A percentile compares a stretch with the other conserved stretches of the same genome.
phyloP scores from a whole-genome alignment of 2,329 filamentous ascomycete genomes.

The Gyromitra esculenta region DNA sequence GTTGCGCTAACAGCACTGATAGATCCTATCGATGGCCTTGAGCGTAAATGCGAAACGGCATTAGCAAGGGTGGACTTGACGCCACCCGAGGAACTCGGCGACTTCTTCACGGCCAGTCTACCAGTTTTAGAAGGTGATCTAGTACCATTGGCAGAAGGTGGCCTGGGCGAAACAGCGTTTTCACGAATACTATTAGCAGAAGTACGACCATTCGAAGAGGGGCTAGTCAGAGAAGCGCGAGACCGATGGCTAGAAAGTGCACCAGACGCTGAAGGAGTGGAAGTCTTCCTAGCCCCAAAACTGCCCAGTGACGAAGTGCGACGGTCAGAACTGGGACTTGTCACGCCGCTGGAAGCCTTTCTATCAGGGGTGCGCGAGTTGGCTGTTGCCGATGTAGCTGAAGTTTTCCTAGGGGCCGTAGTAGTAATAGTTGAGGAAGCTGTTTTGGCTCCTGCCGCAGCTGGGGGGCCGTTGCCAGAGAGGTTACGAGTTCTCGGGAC shows the following conservation, averaged over 20 bases:
- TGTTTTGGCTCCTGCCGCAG: slow-evolving; percentile 14
- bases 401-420: slow-evolving; percentile 31
- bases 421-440: slow-evolving; percentile 7
- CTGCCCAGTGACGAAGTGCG: slow-evolving; percentile 12
- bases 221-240: slow-evolving; percentile 40
- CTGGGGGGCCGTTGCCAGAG: background rate
- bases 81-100: slow-evolving; percentile 2
- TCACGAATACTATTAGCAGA: slow-evolving; percentile 43
- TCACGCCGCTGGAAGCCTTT: slow-evolving; percentile 30
- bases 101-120: slow-evolving; percentile 28
- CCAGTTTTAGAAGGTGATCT: slow-evolving; percentile 30
- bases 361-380: slow-evolving; percentile 35
- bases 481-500: slow-evolving; percentile 25
- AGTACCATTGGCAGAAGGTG: slow-evolving; percentile 32
- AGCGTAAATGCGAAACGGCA: slow-evolving; percentile 27
- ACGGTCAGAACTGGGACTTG: slow-evolving; percentile 47
- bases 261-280: slow-evolving; percentile 13
- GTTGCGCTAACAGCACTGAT: slow-evolving; percentile 13
- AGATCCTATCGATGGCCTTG: slow-evolving; percentile 17
- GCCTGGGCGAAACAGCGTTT: slow-evolving; percentile 32
- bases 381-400: slow-evolving; percentile 22
- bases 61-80: slow-evolving; percentile 12
- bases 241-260: slow-evolving; percentile 33
- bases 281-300: slow-evolving; percentile 23
- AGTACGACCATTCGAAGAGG: slow-evolving; percentile 29